Evolutionary conservation across 768 basidiomycete species (phyloP), one percentile per base, ranked within the genome.

Genomic region (Suillus discolor): DNA sequence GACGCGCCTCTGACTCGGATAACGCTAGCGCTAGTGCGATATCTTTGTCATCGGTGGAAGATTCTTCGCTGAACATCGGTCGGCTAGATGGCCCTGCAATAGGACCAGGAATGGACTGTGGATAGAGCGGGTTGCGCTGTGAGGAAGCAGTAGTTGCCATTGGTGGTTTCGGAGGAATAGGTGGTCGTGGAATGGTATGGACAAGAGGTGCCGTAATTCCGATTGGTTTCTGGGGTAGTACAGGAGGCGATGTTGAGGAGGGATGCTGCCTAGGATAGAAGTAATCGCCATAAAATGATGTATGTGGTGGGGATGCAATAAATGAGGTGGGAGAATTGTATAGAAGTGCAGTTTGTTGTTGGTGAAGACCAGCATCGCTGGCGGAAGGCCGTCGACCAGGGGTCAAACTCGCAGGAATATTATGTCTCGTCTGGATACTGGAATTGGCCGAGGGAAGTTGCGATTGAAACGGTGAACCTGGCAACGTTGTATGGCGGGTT

Each of bases 11-110:
- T 20, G 84, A 69, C 1, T 62, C 65, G 15, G 76, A 83, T 63
- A 84, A 78, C 2, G 87, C 84, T 59, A 87, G 68, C 18, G 82
- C 84, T 18, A 83, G 69, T 13, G 80, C 84, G 28, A 82, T 68
- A 18, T 82, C 81, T n/a, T 85, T 84, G 36, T 82, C 81, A 44
- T 82, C 79, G 25, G 53, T 57, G 12, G 66, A 44, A 16, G 78
- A 68, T n/a, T 70, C 68, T n/a, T 54, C 34, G 20, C 57, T 13
- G 25, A 53, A 67, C 23, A 57, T 41, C 5, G 61, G 60, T 16
- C 59, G 60, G 11, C 64, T 47, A 3, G 69, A 67, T 47, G 70
- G 65, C 44, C 66, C 53, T 13, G 57, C 61, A 36, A 73, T 4
- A 23, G 69, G 47, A 45, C 72, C 51, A 63, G 74, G 68, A 70